Evolutionary conservation across 805 yeast species (phyloP), one percentile per base, ranked within the genome.

Genomic region (Zygosaccharomyces siamensis): DNA sequence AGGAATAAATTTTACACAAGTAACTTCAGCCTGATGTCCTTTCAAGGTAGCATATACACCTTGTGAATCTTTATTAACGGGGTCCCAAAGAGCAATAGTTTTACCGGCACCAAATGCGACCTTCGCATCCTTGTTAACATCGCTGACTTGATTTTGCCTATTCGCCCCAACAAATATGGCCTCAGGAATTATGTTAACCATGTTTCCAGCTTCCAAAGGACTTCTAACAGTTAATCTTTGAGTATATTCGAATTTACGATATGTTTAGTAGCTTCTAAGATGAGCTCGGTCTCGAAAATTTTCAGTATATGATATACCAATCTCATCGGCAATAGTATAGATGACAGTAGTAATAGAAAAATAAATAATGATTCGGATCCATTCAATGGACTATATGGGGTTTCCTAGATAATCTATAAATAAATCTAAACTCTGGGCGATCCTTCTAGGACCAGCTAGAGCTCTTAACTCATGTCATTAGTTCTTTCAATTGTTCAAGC

Each of bases 121-220:
- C 20, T 70, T 59, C 8, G 58, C 56, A 1, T 48, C 46, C 0
- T 60, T 46, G 50, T 74, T 71, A 54, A 75, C 76, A 57, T 81
- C 89, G 21, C 82, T 75, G 5, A 77, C 79, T 50, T 76, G 78
- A 4, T 80, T 70, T 57, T 83, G 88, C 51, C 76, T 77, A 62
- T 86, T 86, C 31, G 88, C 89, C 12, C 95, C 95, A 16, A 78
- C 72, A 61, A 85, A 84, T 3, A 82, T 71, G 14, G 85, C 86
- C 48, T 81, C 84, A 59, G 58, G 47, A 20, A 39, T 45, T n/a
- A 51, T 47, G 28, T 16, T 20, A 14, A 48, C 43, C 54, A 51
- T 51, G 20, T 24, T 30, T 28, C 23, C 26, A 28, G 10, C 4
- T 36, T 30, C 43, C 16, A 10, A 16, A 10, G 23, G 42, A 23